A percentile compares a stretch with the other conserved stretches of the same genome.
These are phyloP conservation scores for Arthrinium phaeospermum DNA, from an alignment of 2,329 filamentous ascomycete species.

Conservation along the genomic window DNA sequence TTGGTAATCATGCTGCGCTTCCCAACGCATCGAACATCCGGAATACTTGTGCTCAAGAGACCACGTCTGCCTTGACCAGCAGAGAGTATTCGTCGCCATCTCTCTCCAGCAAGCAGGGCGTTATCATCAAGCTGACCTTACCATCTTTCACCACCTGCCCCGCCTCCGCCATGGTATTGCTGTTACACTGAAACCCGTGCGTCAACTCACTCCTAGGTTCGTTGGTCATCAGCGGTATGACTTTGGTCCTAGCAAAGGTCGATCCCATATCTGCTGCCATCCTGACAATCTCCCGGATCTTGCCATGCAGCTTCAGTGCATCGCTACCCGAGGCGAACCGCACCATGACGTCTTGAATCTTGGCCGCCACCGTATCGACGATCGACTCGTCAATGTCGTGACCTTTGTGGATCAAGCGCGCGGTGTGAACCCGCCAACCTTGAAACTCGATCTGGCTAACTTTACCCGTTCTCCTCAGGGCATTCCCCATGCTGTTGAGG, in stretches of 20 bases:
- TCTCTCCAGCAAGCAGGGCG: constrained; percentile 36
- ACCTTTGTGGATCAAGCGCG: constrained; percentile 28
- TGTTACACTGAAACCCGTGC: constrained; percentile 31
- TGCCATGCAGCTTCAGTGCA: constrained; percentile 22
- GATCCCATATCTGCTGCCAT: constrained; percentile 30
- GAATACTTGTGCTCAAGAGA: constrained; percentile 27
- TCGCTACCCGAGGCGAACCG: constrained; percentile 28
- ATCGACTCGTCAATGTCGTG: constrained; percentile 29
- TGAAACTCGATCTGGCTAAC: constrained; percentile 25
- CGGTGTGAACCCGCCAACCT: constrained; percentile 34
- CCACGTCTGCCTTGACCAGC: constrained; percentile 37
- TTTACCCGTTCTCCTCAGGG: neutral
- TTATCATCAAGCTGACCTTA: constrained; percentile 37
- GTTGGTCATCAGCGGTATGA: constrained; percentile 34
- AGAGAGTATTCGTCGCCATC: constrained; percentile 31
- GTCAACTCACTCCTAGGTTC: constrained; percentile 32
- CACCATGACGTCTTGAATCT: constrained; percentile 29
- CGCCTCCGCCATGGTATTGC: constrained; percentile 32
- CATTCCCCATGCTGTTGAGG: constrained; percentile 25
- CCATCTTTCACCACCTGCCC: constrained; percentile 27
- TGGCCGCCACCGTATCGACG: constrained; percentile 25
- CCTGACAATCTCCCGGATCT: constrained; percentile 30
- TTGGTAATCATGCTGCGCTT: neutral
- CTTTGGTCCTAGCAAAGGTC: constrained; percentile 29
- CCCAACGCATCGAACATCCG: neutral